These are phyloP conservation scores for Nakazawaea ishiwadae DNA, from an alignment of 805 yeast species.

Conservation along the genomic window DNA sequence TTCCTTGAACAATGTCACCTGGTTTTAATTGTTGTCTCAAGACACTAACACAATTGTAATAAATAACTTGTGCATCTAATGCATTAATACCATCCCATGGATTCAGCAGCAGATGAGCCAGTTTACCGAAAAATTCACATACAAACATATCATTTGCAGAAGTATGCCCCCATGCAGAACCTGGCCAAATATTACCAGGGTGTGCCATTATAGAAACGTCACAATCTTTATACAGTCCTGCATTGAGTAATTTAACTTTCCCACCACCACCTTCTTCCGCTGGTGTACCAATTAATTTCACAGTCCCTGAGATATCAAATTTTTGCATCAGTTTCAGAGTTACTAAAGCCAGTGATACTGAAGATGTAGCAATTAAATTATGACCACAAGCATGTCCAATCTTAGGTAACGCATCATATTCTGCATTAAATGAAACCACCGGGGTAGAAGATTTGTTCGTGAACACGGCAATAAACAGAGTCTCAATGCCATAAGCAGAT, in stretches of 20 bases:
- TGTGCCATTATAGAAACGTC: conserved; percentile 25
- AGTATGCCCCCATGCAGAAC: conserved; percentile 16
- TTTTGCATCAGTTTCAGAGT: conserved; percentile 19
- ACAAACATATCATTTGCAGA: conserved; percentile 16
- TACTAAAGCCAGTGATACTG: conserved; percentile 19
- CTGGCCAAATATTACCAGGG: conserved; percentile 16
- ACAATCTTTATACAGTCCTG: conserved; percentile 22
- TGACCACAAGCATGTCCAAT: conserved; percentile 29
- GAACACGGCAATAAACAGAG: conserved; percentile 19
- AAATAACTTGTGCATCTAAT: conserved; percentile 23
- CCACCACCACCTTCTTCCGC: conserved; percentile 28
- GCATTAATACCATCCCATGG: conserved; percentile 28
- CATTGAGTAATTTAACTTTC: conserved; percentile 19
- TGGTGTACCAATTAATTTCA: conserved; percentile 25
- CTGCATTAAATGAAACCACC: conserved; percentile 22
- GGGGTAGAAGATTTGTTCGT: conserved; percentile 13
- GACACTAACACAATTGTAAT: conserved; percentile 22
- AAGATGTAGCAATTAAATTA: conserved; percentile 22
- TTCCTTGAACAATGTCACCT: conserved; percentile 22
- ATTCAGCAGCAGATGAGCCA: conserved; percentile 25
- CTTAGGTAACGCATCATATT: conserved; percentile 24
- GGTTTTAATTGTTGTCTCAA: conserved; percentile 24
- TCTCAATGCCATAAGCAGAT: conserved; percentile 21
- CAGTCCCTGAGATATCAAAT: conserved; percentile 21
- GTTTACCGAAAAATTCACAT: conserved; percentile 21